Percentiles rank a stretch among this genome's conserved stretches.
These are phyloP conservation scores for Colletotrichum orbiculare DNA, from an alignment of 2,329 filamentous ascomycete species.

Conservation along the genomic window DNA sequence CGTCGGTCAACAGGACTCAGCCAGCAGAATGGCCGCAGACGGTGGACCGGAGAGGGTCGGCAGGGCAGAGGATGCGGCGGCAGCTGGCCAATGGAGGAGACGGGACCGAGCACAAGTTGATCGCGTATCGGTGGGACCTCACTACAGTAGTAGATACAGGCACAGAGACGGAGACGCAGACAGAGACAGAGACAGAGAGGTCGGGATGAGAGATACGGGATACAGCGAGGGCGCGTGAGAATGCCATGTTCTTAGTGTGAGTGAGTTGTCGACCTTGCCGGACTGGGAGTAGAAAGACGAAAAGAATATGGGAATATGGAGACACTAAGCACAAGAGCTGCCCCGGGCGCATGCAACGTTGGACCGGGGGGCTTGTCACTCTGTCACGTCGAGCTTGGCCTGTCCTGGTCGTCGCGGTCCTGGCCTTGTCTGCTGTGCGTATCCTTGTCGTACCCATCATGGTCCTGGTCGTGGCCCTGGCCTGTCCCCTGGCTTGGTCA, in stretches of 20 bases:
- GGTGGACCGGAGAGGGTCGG: background rate
- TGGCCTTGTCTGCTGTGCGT: too few relatives aligned
- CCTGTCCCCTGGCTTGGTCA: too few relatives aligned
- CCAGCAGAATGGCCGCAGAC: background rate
- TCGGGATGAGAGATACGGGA: background rate
- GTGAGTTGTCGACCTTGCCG: too few relatives aligned
- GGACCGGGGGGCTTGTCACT: conserved; percentile 27
- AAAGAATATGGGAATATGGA: background rate
- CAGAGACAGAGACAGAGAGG: background rate
- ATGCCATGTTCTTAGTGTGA: too few relatives aligned
- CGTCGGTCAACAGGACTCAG: background rate
- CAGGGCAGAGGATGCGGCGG: conserved; percentile 15
- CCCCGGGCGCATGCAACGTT: conserved; percentile 34
- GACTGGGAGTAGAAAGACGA: too few relatives aligned
- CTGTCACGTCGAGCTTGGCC: conserved; percentile 22
- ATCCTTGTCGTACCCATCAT: too few relatives aligned
- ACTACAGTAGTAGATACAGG: background rate
- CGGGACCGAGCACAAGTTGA: conserved; percentile 15
- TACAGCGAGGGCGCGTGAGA: too few relatives aligned
- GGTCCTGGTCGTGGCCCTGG: too few relatives aligned
- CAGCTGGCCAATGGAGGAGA: conserved; percentile 29
- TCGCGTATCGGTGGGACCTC: background rate
- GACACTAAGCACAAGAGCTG: conserved; percentile 17
- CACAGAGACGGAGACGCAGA: background rate
- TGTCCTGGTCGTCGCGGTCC: background rate